A percentile compares a stretch with the other conserved stretches of the same genome.
Evolutionary conservation across 257 asterid species (phyloP).

Genomic region (Ilex asprella): DNA sequence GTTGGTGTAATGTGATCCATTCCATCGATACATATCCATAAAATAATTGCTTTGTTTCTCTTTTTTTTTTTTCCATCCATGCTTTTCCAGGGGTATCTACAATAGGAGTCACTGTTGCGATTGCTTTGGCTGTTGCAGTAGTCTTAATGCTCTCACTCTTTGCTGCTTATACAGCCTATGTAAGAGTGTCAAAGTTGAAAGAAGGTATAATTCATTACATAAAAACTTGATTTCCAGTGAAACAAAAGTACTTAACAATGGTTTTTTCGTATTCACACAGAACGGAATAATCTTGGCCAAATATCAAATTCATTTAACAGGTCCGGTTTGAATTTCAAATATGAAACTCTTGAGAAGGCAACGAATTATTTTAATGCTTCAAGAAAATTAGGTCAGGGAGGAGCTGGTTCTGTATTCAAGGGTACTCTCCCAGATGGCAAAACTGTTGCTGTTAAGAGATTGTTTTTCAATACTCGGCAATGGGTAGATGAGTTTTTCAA

Average conservation of each 20-base stretch:
- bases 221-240: background rate
- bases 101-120: conserved; percentile 45
- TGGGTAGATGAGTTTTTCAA: conserved; percentile 98
- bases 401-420: conserved; percentile 74
- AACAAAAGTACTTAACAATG: background rate
- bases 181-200: conserved; percentile 36
- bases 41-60: conserved; percentile 1
- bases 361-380: conserved; percentile 57
- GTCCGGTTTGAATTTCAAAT: conserved; percentile 70
- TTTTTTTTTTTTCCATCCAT: background rate
- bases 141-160: conserved; percentile 58
- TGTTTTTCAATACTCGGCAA: conserved; percentile 74
- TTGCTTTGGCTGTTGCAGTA: conserved; percentile 44
- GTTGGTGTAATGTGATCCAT: too few species aligned
- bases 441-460: conserved; percentile 72
- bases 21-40: too few species aligned
- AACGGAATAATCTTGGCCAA: conserved; percentile 54
- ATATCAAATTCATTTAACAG: conserved; percentile 53
- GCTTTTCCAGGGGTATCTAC: conserved; percentile 34
- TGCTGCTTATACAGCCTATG: conserved; percentile 34
- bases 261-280: conserved; percentile 29
- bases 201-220: conserved; percentile 41
- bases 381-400: conserved; percentile 82
- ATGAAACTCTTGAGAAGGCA: conserved; percentile 83
- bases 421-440: conserved; percentile 64